Conservation (phyloP, 2,329 filamentous ascomycete species). For the Colletotrichum musicola region DNA sequence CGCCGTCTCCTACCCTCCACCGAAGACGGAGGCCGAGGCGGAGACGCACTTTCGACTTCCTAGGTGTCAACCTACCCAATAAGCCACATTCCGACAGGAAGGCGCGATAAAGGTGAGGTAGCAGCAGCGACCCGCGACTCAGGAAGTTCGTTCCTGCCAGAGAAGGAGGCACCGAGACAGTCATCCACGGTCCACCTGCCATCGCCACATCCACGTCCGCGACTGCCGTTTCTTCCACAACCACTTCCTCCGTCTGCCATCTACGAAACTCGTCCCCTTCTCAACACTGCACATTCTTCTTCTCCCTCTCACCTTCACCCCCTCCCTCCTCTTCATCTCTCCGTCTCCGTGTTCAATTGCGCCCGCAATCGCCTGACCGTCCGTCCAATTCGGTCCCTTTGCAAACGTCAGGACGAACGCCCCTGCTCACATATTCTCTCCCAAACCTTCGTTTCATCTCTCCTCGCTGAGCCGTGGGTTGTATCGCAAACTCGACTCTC, state of each 20-base stretch:
- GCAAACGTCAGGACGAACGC: constrained; percentile 32
- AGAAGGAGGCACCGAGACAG: not conserved
- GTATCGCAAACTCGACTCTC: constrained; percentile 27
- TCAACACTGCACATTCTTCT: no score
- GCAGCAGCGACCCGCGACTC: no score
- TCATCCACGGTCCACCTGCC: not conserved
- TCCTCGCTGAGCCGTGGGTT: constrained; percentile 10
- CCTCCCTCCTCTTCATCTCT: not conserved
- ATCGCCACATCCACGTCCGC: not conserved
- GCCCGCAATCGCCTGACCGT: constrained; percentile 15
- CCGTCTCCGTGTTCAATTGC: not conserved
- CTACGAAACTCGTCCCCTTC: no score
- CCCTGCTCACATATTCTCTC: constrained; percentile 25
- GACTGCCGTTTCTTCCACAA: not conserved
- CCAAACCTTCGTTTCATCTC: constrained; percentile 37
- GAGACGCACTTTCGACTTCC: no score
- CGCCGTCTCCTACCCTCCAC: no score
- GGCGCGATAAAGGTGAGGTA: no score
- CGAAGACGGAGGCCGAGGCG: no score
- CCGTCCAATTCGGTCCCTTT: constrained; percentile 6
- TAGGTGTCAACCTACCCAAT: no score
- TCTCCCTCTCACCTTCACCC: no score
- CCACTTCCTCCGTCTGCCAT: no score
- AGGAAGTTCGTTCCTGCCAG: not conserved
- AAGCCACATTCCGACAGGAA: no score